Evolutionary conservation across 1,284 basidiomycete genomes (phyloP).

Genomic region (Vanrija pseudolonga): DNA sequence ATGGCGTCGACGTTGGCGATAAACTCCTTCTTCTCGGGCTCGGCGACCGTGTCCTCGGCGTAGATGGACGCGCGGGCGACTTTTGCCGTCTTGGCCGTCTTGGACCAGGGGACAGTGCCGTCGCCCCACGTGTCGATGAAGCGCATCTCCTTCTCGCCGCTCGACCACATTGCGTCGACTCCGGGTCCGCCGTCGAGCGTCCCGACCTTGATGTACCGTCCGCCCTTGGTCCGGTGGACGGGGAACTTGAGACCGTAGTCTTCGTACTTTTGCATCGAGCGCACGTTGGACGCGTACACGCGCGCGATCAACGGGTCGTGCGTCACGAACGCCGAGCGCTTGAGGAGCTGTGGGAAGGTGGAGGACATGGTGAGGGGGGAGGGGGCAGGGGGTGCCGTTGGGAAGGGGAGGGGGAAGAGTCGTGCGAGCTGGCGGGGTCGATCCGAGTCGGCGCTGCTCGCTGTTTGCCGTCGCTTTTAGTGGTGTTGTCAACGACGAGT

Average conservation of each 20-base stretch:
- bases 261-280: constrained; percentile 18
- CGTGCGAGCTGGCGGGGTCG: neutral
- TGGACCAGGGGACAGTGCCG: constrained; percentile 33
- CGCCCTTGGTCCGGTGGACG: constrained; percentile 29
- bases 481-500: neutral
- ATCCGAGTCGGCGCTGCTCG: neutral
- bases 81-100: constrained; percentile 1
- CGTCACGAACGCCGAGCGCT: constrained; percentile 39
- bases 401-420: neutral
- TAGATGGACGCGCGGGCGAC: neutral
- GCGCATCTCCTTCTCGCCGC: constrained; percentile 45
- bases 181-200: constrained; percentile 37
- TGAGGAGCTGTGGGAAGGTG: constrained; percentile 42
- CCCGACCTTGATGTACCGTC: constrained; percentile 39
- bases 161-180: constrained; percentile 37
- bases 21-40: constrained; percentile 2
- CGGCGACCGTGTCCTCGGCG: constrained; percentile 1
- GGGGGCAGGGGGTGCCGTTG: neutral
- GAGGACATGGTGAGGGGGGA: constrained; percentile 23
- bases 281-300: constrained; percentile 43
- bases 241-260: constrained; percentile 48
- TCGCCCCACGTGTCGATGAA: constrained; percentile 44
- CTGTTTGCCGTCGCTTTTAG: neutral
- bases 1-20: constrained; percentile 45
- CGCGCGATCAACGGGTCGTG: constrained; percentile 47